Evolutionary conservation across 202 grass and related monocot genomes (phyloP).

Genomic region (Schoenoplectus triqueter): DNA sequence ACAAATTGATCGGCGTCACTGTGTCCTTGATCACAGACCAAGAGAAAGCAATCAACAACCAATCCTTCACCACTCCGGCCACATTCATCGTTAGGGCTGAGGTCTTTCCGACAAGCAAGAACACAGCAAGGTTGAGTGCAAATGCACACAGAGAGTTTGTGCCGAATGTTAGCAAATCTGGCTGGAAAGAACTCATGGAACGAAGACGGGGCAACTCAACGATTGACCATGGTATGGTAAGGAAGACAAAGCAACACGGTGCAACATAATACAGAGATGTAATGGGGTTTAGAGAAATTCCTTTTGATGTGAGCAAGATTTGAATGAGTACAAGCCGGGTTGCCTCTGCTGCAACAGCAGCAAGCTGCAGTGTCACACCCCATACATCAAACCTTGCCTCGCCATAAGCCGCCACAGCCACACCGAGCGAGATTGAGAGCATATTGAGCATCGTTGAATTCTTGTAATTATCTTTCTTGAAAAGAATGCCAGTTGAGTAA

Average conservation of each 20-base stretch:
- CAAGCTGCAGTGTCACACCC: slow-evolving; percentile 76
- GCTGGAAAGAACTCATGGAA: slow-evolving; percentile 34
- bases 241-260: slow-evolving; percentile 79
- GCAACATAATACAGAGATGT: slow-evolving; percentile 94
- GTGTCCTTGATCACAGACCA: slow-evolving; percentile 84
- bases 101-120: slow-evolving; percentile 93
- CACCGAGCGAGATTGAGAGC: slow-evolving; percentile 74
- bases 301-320: slow-evolving; percentile 82
- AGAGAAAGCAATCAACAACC: slow-evolving; percentile 75
- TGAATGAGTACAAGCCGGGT: slow-evolving; percentile 87
- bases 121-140: slow-evolving; percentile 89
- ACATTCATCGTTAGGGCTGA: slow-evolving; percentile 97
- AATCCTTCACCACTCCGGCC: slow-evolving; percentile 85
- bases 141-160: slow-evolving; percentile 89
- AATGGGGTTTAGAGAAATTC: slow-evolving; percentile 79
- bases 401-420: slow-evolving; percentile 79
- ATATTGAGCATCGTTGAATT: slow-evolving; percentile 75
- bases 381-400: slow-evolving; percentile 69
- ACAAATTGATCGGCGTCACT: slow-evolving; percentile 67
- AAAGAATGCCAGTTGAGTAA: slow-evolving; percentile 55
- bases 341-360: slow-evolving; percentile 76
- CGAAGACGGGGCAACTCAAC: slow-evolving; percentile 73
- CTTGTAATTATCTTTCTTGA: slow-evolving; percentile 67
- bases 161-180: slow-evolving; percentile 66
- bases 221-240: slow-evolving; percentile 64